phyloP scores from a whole-genome alignment of 345 rosid genomes.

The Hevea brasiliensis region DNA sequence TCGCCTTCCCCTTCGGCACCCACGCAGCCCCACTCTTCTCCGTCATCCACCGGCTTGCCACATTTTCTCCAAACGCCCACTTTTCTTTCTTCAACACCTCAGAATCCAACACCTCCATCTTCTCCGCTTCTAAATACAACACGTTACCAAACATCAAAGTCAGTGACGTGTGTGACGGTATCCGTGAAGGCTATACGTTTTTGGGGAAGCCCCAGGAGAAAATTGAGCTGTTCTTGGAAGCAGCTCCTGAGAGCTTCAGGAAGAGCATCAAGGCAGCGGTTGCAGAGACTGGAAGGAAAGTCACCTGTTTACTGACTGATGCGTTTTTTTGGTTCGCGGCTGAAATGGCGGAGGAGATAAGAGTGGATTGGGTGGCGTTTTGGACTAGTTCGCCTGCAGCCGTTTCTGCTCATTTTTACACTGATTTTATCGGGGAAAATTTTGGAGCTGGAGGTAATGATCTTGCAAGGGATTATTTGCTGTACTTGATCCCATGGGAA shows the following conservation, averaged over 20 bases:
- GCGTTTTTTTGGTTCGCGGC: slow-evolving; percentile 32
- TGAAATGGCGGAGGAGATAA: slow-evolving; percentile 25
- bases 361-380: slow-evolving; percentile 26
- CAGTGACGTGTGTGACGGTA: slow-evolving; percentile 32
- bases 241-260: slow-evolving; percentile 33
- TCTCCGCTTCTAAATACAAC: slow-evolving; percentile 3
- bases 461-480: background rate
- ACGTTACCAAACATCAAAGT: slow-evolving; percentile 19
- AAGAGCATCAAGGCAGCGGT: slow-evolving; percentile 34
- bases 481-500: background rate
- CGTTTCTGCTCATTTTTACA: slow-evolving; percentile 25
- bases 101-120: slow-evolving; percentile 12
- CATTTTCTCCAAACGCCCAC: slow-evolving; percentile 24
- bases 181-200: slow-evolving; percentile 28
- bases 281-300: slow-evolving; percentile 30
- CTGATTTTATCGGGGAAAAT: slow-evolving; percentile 26
- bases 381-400: slow-evolving; percentile 23
- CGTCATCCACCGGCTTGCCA: slow-evolving; percentile 33
- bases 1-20: slow-evolving; percentile 47
- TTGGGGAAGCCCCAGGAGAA: slow-evolving; percentile 35
- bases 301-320: slow-evolving; percentile 43
- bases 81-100: slow-evolving; percentile 44
- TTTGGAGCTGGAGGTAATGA: slow-evolving; percentile 5
- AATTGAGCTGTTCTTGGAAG: slow-evolving; percentile 40
- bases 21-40: slow-evolving; percentile 43